These are phyloP conservation scores for Tylopilus intermedius DNA, from an alignment of 768 basidiomycete species.

Conservation along the genomic window DNA sequence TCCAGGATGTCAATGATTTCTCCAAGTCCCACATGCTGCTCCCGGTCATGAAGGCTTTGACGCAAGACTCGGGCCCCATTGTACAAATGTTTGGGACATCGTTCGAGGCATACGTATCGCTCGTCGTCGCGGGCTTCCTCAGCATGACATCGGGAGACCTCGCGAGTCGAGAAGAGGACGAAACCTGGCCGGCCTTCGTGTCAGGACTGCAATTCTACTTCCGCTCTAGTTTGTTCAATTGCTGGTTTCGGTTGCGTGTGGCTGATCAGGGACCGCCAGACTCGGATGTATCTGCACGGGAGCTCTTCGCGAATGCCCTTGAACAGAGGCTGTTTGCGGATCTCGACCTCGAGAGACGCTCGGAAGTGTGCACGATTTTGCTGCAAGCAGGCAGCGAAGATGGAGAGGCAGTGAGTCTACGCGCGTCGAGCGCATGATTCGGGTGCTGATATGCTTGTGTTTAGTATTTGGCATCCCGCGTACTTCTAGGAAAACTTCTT, in stretches of 20 bases:
- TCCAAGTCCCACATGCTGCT: constrained; percentile 51
- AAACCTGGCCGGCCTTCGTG: constrained; percentile 49
- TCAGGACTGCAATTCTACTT: constrained; percentile 43
- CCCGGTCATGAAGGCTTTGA: constrained; percentile 48
- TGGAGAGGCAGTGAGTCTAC: constrained; percentile 42
- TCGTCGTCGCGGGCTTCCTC: constrained; percentile 50
- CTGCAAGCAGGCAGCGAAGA: constrained; percentile 48
- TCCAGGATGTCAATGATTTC: constrained; percentile 38
- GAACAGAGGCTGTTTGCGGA: constrained; percentile 52
- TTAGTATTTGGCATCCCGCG: constrained; percentile 46
- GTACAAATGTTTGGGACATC: constrained; percentile 36
- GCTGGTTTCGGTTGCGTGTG: neutral
- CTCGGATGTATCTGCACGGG: constrained; percentile 34
- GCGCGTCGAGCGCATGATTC: neutral
- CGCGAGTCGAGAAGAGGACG: constrained; percentile 36
- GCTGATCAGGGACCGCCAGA: constrained; percentile 30
- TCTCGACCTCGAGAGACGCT: constrained; percentile 49
- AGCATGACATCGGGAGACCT: constrained; percentile 40
- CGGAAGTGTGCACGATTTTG: constrained; percentile 52
- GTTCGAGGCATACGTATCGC: constrained; percentile 30
- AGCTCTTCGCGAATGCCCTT: constrained; percentile 41
- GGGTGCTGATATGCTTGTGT: neutral
- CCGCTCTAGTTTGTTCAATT: constrained; percentile 38
- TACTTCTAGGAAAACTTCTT: constrained; percentile 45
- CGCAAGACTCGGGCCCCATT: constrained; percentile 19